Conservation (phyloP, 139 green algal genomes). For the Tetraselmis chui region DNA sequence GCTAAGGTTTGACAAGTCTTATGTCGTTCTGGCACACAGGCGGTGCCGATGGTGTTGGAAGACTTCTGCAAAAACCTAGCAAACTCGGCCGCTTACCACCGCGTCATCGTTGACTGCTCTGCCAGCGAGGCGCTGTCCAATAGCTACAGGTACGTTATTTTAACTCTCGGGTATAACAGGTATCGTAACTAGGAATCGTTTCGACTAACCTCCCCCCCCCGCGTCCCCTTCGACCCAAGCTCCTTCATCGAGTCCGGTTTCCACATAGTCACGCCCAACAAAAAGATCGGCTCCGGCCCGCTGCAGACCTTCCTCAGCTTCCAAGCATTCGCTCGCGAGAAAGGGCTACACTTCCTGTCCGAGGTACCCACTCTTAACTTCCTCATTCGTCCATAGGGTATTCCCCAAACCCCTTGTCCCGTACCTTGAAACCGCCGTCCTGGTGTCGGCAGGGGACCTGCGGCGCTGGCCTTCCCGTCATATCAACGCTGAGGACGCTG, state of each 20-base stretch:
- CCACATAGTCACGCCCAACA: slow-evolving; percentile 42
- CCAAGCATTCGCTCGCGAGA: not conserved
- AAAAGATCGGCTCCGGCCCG: slow-evolving; percentile 42
- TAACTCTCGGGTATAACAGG: no score
- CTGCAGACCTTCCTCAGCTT: slow-evolving; percentile 32
- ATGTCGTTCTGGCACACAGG: no score
- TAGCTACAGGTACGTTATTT: not conserved
- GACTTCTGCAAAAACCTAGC: not conserved
- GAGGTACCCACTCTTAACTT: no score
- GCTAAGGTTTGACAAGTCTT: no score
- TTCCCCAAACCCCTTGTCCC: no score
- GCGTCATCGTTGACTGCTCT: slow-evolving; percentile 21
- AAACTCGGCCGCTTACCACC: not conserved
- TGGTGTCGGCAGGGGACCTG: slow-evolving; percentile 48
- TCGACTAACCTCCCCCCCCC: not conserved
- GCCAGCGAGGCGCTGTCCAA: slow-evolving; percentile 1
- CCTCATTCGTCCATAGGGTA: no score
- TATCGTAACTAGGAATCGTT: no score
- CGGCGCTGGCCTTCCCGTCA: slow-evolving; percentile 68
- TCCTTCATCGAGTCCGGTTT: slow-evolving; percentile 29
- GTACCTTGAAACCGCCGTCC: no score
- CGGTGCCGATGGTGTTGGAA: not conserved
- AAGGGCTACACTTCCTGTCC: slow-evolving; percentile 6
- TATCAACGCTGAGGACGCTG: slow-evolving; percentile 59
- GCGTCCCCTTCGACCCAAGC: not conserved